A percentile compares a stretch with the other conserved stretches of the same genome.
phyloP scores from a whole-genome alignment of 2,329 filamentous ascomycete genomes.

The Cercospora sesami region DNA sequence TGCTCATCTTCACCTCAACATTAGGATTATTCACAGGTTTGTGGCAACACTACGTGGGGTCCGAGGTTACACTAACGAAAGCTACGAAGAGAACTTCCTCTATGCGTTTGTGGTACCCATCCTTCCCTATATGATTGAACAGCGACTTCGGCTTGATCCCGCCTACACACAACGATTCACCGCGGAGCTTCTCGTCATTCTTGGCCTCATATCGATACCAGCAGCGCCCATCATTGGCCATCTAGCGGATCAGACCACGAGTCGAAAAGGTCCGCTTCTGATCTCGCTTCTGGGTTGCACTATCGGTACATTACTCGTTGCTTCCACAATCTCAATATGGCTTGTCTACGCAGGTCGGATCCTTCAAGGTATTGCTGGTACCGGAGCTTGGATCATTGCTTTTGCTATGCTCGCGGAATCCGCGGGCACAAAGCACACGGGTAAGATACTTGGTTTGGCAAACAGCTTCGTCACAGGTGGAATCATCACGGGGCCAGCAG shows the following conservation, averaged over 20 bases:
- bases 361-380: slow-evolving; percentile 22
- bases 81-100: slow-evolving; percentile 22
- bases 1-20: slow-evolving; percentile 23
- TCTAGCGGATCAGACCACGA: slow-evolving; percentile 20
- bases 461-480: slow-evolving; percentile 21
- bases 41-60: neutral
- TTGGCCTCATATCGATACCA: slow-evolving; percentile 49
- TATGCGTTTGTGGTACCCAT: slow-evolving; percentile 27
- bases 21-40: slow-evolving; percentile 26
- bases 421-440: slow-evolving; percentile 18
- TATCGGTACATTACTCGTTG: slow-evolving; percentile 23
- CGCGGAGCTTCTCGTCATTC: slow-evolving; percentile 28
- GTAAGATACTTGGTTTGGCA: slow-evolving; percentile 23
- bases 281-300: slow-evolving; percentile 20
- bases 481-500: slow-evolving; percentile 21
- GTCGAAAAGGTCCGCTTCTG: slow-evolving; percentile 21
- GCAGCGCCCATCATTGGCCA: slow-evolving; percentile 30
- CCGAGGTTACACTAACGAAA: neutral
- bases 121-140: slow-evolving; percentile 27
- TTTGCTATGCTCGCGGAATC: slow-evolving; percentile 26
- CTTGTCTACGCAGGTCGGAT: slow-evolving; percentile 22
- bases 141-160: slow-evolving; percentile 16
- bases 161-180: slow-evolving; percentile 23
- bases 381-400: slow-evolving; percentile 23
- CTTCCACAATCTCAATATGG: slow-evolving; percentile 17